These are phyloP conservation scores for Glycine tomentella DNA, from an alignment of 306 rosid species.

Conservation along the genomic window DNA sequence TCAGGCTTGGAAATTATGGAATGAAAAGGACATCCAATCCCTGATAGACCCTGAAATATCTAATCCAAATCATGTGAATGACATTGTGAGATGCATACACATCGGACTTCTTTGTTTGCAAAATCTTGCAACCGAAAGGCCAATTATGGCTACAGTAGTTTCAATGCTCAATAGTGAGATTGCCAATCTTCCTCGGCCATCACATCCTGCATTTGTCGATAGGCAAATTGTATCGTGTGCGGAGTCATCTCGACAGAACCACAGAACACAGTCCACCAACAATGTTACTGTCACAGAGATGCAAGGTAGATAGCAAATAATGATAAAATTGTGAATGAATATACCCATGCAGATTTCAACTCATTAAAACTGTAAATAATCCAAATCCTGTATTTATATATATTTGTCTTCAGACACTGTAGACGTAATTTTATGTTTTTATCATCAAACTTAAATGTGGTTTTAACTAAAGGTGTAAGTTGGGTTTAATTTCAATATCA, in stretches of 20 bases:
- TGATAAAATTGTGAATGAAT: background rate
- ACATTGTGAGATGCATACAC: slow-evolving; percentile 36
- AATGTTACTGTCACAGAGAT: slow-evolving; percentile 18
- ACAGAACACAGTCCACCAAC: background rate
- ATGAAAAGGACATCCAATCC: background rate
- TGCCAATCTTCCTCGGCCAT: slow-evolving; percentile 14
- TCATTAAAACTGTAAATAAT: too few relatives aligned
- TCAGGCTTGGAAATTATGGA: slow-evolving; percentile 44
- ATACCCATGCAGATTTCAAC: too few relatives aligned
- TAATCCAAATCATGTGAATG: background rate
- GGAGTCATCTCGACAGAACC: background rate
- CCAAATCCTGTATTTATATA: too few relatives aligned
- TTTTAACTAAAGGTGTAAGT: too few relatives aligned
- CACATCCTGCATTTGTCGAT: slow-evolving; percentile 18
- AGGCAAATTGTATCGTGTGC: background rate
- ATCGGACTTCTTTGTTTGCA: slow-evolving; percentile 39
- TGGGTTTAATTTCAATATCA: too few relatives aligned
- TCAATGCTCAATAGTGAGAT: slow-evolving; percentile 42
- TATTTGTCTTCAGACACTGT: too few relatives aligned
- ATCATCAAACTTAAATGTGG: too few relatives aligned
- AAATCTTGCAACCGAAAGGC: slow-evolving; percentile 33
- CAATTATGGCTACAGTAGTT: slow-evolving; percentile 21
- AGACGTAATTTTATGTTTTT: too few relatives aligned
- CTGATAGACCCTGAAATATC: slow-evolving; percentile 36
- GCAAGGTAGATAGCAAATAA: slow-evolving; percentile 21